These are phyloP conservation scores for Pseudocercospora musae DNA, from an alignment of 2,329 filamentous ascomycete species.

Conservation along the genomic window DNA sequence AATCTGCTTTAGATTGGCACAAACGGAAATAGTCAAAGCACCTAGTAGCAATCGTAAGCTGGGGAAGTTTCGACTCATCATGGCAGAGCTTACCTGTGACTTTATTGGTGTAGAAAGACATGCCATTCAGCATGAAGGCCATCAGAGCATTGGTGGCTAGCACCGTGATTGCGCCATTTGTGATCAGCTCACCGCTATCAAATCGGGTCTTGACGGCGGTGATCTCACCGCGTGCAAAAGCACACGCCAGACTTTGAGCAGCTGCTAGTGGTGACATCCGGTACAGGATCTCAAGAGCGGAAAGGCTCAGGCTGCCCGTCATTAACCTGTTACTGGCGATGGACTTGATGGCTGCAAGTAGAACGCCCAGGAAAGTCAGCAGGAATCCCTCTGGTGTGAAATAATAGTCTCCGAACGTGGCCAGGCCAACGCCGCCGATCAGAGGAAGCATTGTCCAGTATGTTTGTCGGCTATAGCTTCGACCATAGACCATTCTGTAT, in stretches of 20 bases:
- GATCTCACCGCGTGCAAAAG: conserved; percentile 45
- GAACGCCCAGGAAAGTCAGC: conserved; percentile 37
- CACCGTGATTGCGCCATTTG: neutral
- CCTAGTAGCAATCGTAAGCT: neutral
- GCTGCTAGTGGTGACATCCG: conserved; percentile 62
- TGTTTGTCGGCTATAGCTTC: conserved; percentile 54
- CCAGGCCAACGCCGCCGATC: conserved; percentile 57
- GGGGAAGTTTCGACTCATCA: neutral
- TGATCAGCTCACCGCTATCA: neutral
- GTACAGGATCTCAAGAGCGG: conserved; percentile 58
- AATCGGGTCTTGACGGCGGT: neutral
- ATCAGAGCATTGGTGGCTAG: conserved; percentile 27
- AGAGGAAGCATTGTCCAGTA: conserved; percentile 60
- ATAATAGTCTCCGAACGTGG: conserved; percentile 61
- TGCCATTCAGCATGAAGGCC: conserved; percentile 35
- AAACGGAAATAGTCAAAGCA: conserved; percentile 35
- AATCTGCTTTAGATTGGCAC: conserved; percentile 36
- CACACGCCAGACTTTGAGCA: conserved; percentile 53
- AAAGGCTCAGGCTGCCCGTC: conserved; percentile 56
- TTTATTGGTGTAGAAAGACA: conserved; percentile 37
- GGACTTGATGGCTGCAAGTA: conserved; percentile 50
- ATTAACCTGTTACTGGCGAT: conserved; percentile 63
- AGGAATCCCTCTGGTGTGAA: conserved; percentile 53
- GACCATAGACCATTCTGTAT: conserved; percentile 55
- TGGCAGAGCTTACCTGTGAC: conserved; percentile 24